Conservation (phyloP, 495 filamentous ascomycete species). For the Penicillium diatomitis region DNA sequence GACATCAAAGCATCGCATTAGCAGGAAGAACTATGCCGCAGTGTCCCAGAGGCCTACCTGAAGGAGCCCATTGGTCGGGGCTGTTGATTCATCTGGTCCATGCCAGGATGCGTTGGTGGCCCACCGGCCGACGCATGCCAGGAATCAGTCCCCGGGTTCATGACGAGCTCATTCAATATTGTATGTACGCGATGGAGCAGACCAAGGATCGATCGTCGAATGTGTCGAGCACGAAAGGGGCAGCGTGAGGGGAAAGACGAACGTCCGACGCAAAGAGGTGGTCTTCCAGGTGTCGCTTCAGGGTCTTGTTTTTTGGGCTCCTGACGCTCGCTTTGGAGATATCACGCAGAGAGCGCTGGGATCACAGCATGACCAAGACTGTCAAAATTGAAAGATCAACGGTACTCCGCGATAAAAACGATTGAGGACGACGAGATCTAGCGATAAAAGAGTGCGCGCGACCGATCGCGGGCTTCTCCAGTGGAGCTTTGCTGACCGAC, state of each 20-base stretch:
- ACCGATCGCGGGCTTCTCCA: constrained; percentile 36
- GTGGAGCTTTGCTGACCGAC: constrained; percentile 30
- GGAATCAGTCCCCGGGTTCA: constrained; percentile 42
- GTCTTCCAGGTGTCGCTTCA: constrained; percentile 12
- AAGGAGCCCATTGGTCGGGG: constrained; percentile 38
- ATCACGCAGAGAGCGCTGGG: constrained; percentile 12
- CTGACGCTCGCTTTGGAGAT: constrained; percentile 3
- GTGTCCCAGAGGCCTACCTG: constrained; percentile 16
- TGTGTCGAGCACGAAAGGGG: neutral
- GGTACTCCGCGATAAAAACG: neutral
- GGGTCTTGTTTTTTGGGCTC: neutral
- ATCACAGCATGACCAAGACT: constrained; percentile 20
- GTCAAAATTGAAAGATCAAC: neutral
- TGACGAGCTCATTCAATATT: constrained; percentile 22
- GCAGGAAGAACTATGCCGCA: neutral
- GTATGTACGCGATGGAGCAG: neutral
- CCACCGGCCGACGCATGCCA: constrained; percentile 38
- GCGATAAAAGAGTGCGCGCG: constrained; percentile 32
- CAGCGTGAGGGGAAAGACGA: neutral
- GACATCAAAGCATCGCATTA: constrained; percentile 8
- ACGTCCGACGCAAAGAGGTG: constrained; percentile 6
- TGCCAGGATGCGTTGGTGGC: constrained; percentile 34
- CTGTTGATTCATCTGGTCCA: constrained; percentile 40
- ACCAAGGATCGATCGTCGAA: neutral
- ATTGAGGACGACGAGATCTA: constrained; percentile 1